Conservation (phyloP, 1,139 yeast genomes). For the Geotrichum restrictum region DNA sequence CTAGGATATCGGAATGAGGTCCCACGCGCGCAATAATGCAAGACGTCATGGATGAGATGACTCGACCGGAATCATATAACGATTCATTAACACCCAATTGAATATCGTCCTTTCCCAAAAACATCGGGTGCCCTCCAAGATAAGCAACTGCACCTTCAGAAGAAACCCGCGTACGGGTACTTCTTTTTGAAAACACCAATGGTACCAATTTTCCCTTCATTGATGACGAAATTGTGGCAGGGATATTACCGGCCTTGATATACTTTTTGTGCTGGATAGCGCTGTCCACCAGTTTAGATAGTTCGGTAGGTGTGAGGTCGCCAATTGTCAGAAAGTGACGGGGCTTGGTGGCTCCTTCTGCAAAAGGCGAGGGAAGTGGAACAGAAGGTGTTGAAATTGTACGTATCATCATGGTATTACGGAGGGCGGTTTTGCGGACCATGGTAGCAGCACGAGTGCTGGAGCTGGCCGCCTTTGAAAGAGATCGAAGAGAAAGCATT, state of each 20-base stretch:
- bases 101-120: constrained; percentile 91
- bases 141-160: constrained; percentile 92
- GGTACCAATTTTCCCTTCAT: constrained; percentile 80
- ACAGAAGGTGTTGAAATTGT: constrained; percentile 17
- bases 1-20: constrained; percentile 73
- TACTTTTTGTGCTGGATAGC: constrained; percentile 34
- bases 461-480: constrained; percentile 3
- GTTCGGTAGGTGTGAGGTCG: constrained; percentile 67
- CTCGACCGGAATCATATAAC: constrained; percentile 79
- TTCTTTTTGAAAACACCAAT: constrained; percentile 78
- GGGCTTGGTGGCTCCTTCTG: constrained; percentile 21
- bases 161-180: constrained; percentile 91
- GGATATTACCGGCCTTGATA: constrained; percentile 32
- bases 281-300: constrained; percentile 55
- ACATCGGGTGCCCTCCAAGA: constrained; percentile 96
- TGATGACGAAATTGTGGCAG: constrained; percentile 22
- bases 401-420: no score
- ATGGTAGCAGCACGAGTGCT: constrained; percentile 5
- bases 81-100: constrained; percentile 90
- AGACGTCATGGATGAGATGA: constrained; percentile 90
- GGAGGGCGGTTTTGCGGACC: background rate
- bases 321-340: constrained; percentile 79
- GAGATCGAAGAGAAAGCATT: constrained; percentile 7
- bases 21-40: constrained; percentile 95
- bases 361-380: constrained; percentile 15